Conservation (phyloP, 176 grass and related monocot genomes). For the Hordeum vulgare region DNA sequence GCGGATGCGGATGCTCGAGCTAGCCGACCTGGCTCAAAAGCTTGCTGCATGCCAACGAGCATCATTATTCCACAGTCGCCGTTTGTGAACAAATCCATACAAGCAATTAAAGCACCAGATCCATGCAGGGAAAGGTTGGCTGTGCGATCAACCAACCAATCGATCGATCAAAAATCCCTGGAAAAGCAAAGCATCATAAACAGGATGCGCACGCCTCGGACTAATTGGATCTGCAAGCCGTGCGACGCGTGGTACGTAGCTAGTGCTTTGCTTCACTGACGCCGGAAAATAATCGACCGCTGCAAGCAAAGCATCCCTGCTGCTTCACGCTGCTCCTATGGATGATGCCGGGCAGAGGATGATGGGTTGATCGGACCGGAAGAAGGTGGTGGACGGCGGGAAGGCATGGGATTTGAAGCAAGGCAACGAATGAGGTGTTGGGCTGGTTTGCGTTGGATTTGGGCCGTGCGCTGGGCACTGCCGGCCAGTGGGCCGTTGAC, state of each 20-base stretch:
- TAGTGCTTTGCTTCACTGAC: not conserved
- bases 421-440: too few species aligned
- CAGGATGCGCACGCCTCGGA: not conserved
- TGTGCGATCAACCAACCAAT: not conserved
- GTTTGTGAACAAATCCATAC: not conserved
- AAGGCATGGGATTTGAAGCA: too few species aligned
- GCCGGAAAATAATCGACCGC: not conserved
- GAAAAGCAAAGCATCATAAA: too few species aligned
- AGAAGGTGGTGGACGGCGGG: too few species aligned
- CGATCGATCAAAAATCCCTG: too few species aligned
- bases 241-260: not conserved
- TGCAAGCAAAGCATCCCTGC: not conserved
- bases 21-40: not conserved
- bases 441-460: too few species aligned
- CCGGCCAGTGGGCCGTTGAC: too few species aligned
- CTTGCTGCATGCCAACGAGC: not conserved
- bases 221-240: not conserved
- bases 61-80: not conserved
- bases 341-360: too few species aligned
- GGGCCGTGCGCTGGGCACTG: too few species aligned
- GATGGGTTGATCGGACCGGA: too few species aligned
- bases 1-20: too few species aligned
- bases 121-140: not conserved
- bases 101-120: constrained; percentile 10
- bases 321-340: not conserved